Evolutionary conservation across 345 rosid genomes (phyloP), one percentile per base, ranked within the genome.

Genomic region (Aegle marmelos): DNA sequence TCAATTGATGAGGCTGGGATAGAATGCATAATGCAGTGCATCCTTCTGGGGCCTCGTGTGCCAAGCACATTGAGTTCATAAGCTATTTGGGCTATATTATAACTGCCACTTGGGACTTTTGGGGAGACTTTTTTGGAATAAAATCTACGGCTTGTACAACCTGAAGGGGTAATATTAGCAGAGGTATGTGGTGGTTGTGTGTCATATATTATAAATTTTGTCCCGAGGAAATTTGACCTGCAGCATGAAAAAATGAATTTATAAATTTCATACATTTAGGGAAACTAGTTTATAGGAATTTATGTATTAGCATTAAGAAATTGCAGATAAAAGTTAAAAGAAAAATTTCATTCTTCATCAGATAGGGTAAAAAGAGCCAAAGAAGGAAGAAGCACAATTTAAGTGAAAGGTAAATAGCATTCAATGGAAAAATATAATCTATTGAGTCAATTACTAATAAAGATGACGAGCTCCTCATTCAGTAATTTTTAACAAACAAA

Each of bases 171-270:
- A 56, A 73, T 75, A 80, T 50, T 85, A 28, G 84, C 82, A 68
- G 78, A 84, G 36, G 82, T 36, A 70, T 54, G 83, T 19, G 88
- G 60, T 1, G 93, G 89, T 74, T 90, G 93, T 13, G 91, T 90
- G 50, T 90, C 93, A 71, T 88, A 90, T 37, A 88, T 87, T 78
- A 88, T 83, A 71, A 90, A 90, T 78, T 90, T 90, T 31, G 93
- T 90, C 59, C 93, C 93, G 1, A 90, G 90, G 74, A 90, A 90
- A 79, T 90, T 90, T 78, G 93, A 90, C 76, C 93, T 90, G 84
- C 54, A 83, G 57, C 34, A 68, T n/a, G 14, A 64, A 64, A 7
- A 69, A 4, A n/a, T 61, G 13, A 61, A 73, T 65, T 66, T 22
- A 1, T 30, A 30, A 61, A 28, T 22, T 37, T 10, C 9, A 25